These are phyloP conservation scores for Capronia americana DNA, from an alignment of 2,329 filamentous ascomycete genomes.

Conservation along the genomic window DNA sequence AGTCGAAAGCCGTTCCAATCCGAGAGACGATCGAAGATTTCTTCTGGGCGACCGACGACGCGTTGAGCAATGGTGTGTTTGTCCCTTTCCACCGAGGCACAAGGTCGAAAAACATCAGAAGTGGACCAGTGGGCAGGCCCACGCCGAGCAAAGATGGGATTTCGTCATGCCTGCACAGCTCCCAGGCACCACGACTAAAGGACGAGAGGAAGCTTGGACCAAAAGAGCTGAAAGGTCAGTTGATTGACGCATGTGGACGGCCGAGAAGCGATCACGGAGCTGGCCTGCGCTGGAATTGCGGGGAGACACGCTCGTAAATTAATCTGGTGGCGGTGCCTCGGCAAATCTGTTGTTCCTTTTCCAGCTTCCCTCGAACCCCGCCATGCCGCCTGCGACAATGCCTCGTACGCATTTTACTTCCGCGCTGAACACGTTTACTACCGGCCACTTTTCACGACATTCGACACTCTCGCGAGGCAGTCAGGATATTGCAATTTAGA, in stretches of 20 bases:
- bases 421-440: background rate
- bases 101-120: background rate
- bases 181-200: conserved; percentile 10
- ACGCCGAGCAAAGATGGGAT: conserved; percentile 15
- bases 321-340: conserved; percentile 1
- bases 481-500: background rate
- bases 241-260: conserved; percentile 1
- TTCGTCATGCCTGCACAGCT: conserved; percentile 23
- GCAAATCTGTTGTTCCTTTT: conserved; percentile 18
- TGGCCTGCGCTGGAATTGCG: background rate
- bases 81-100: conserved; percentile 37
- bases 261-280: background rate
- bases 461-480: background rate
- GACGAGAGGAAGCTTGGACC: conserved; percentile 12
- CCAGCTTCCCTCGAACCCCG: background rate
- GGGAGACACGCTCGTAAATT: background rate
- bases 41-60: conserved; percentile 6
- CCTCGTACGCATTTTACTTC: background rate
- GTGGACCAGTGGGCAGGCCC: conserved; percentile 3
- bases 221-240: conserved; percentile 14
- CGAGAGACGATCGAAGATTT: conserved; percentile 25
- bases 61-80: conserved; percentile 21
- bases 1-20: conserved; percentile 25
- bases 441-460: background rate
- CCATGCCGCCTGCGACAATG: background rate